Evolutionary conservation across 2,329 filamentous ascomycete species (phyloP), one percentile per base, ranked within the genome.

Genomic region (Fulvia fulva): DNA sequence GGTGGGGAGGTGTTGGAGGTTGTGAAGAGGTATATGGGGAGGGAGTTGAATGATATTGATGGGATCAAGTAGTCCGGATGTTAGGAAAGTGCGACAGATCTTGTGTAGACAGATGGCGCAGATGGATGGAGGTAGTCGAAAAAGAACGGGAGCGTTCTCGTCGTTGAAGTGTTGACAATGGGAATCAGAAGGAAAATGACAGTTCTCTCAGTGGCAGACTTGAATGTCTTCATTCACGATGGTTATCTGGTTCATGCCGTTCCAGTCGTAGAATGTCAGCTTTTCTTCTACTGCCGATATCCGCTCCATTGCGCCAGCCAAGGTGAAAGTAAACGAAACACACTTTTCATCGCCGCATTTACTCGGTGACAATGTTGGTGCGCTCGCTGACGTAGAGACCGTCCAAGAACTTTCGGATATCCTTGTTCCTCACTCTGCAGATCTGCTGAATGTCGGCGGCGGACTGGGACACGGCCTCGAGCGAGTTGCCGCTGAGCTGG

Each of bases 331-430:
- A 41, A 16, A 41, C 14, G 14, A 19, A 43, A 43, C 22, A 52
- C 28, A 52, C 34, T 37, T 52, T 71, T n/a, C 37, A 19, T 41
- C 37, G n/a, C 37, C 37, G 3, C n/a, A 41, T 41, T 85, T 57
- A 57, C n/a, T 58, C 58, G 44, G 55, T 55, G 53, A 59, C 83
- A 74, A 99, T 87, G 88, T 97, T 96, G 81, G 89, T 89, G 84
- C 91, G 89, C 89, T 99, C 94, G 77, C 92, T 97, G 76, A 99
- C 94, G 85, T 99, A 99, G 80, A 99, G 86, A 87, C 94, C 94
- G 83, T 99, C 95, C 86, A 99, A 87, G 89, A 99, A 99, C 89
- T 97, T 97, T 84, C 95, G 91, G 85, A 99, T 99, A 96, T 99
- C 94, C 91, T 99, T 99, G 90, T 99, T 99, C 80, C 91, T 88